A percentile compares a stretch with the other conserved stretches of the same genome.
phyloP scores from a whole-genome alignment of 345 rosid species.

The Lenwebbia sp. region DNA sequence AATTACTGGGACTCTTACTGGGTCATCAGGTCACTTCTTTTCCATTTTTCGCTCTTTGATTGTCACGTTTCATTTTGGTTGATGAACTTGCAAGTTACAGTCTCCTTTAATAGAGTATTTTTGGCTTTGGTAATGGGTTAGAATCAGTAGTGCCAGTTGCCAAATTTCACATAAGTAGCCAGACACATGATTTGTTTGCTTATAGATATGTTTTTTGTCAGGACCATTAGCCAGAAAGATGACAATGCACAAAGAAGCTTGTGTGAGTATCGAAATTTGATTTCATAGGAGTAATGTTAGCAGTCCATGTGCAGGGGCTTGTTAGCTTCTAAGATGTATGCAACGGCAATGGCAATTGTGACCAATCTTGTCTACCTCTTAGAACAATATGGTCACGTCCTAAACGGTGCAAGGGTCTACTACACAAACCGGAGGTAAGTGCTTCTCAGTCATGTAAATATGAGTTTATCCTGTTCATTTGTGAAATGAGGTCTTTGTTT shows the following conservation, averaged over 20 bases:
- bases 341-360: slow-evolving; percentile 64
- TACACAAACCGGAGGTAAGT: slow-evolving; percentile 78
- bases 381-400: slow-evolving; percentile 60
- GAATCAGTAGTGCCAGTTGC: rapidly evolving
- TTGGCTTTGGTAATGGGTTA: background rate
- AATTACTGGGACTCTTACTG: slow-evolving; percentile 97
- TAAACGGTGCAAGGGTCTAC: slow-evolving; percentile 74
- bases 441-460: background rate
- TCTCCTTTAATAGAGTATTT: background rate
- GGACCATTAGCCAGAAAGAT: background rate
- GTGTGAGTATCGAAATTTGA: background rate
- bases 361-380: slow-evolving; percentile 58
- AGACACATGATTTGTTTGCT: background rate
- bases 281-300: background rate
- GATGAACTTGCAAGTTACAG: background rate
- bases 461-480: background rate
- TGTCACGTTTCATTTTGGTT: background rate
- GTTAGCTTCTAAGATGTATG: slow-evolving; percentile 75
- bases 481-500: background rate
- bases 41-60: background rate
- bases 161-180: background rate
- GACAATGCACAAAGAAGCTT: background rate
- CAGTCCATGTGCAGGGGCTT: slow-evolving; percentile 50
- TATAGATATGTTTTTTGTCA: background rate
- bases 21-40: slow-evolving; percentile 50